A percentile compares a stretch with the other conserved stretches of the same genome.
Evolutionary conservation across 495 filamentous ascomycete species (phyloP).

Genomic region (Trichoderma orchidacearum): DNA sequence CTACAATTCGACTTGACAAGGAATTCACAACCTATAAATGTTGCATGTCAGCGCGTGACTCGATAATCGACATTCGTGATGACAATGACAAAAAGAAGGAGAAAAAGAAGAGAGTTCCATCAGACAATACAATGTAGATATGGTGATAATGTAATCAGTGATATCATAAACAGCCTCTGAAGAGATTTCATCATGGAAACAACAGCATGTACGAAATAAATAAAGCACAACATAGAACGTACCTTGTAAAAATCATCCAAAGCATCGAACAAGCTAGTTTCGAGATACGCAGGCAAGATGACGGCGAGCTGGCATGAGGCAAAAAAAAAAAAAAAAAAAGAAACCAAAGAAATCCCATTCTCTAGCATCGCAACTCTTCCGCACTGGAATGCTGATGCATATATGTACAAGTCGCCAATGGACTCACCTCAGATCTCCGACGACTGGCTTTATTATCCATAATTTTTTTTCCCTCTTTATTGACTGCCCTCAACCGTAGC

Average conservation of each 20-base stretch:
- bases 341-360: conserved; percentile 18
- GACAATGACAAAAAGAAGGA: neutral
- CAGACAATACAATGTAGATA: conserved; percentile 19
- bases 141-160: conserved; percentile 28
- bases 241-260: conserved; percentile 5
- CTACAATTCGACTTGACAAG: neutral
- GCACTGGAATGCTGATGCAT: conserved; percentile 1
- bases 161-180: conserved; percentile 36
- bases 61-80: too few relatives aligned
- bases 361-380: conserved; percentile 5
- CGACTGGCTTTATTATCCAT: neutral
- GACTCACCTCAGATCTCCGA: conserved; percentile 2
- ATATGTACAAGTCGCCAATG: conserved; percentile 12
- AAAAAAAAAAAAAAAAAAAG: conserved; percentile 7
- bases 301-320: neutral
- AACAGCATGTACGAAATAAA: neutral
- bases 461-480: conserved; percentile 6
- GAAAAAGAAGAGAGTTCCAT: neutral
- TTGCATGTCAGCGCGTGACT: neutral
- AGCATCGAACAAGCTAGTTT: neutral
- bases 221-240: conserved; percentile 4
- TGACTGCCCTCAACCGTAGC: conserved; percentile 10
- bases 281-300: neutral
- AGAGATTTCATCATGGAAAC: conserved; percentile 20
- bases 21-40: neutral